A percentile compares a stretch with the other conserved stretches of the same genome.
Evolutionary conservation across 192 early-diverging fungal species (phyloP).

Genomic region (Piromyces sp.): DNA sequence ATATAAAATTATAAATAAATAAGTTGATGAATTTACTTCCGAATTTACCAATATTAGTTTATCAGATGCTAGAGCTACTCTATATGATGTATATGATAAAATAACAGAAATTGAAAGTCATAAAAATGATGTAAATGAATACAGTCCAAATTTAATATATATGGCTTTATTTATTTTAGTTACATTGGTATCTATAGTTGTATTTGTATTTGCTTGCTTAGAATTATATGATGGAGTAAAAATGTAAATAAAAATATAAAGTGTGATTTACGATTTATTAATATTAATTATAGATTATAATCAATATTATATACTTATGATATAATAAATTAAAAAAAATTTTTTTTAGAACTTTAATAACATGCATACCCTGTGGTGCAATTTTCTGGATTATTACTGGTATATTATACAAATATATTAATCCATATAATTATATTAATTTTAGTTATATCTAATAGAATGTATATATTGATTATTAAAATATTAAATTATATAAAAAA

Average conservation of each 20-base stretch:
- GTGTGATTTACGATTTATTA: no score
- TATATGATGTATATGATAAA: background rate
- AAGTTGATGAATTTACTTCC: background rate
- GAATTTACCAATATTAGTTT: background rate
- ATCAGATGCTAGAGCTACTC: background rate
- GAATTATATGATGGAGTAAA: background rate
- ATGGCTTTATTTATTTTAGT: background rate
- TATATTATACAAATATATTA: no score
- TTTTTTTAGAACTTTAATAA: background rate
- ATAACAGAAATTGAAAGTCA: background rate
- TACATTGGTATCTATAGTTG: background rate
- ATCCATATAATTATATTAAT: no score
- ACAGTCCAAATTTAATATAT: background rate
- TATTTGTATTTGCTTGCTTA: background rate
- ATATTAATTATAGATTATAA: no score
- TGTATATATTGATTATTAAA: no score
- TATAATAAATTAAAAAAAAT: background rate
- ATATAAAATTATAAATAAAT: background rate
- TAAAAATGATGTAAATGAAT: background rate
- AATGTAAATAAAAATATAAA: no score
- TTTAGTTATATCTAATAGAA: no score
- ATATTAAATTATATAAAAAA: background rate
- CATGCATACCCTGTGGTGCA: background rate
- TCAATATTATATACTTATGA: no score
- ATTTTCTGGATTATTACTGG: background rate